Evolutionary conservation across 192 early-diverging fungal species (phyloP), one percentile per base, ranked within the genome.

Genomic region (Gonapodya prolifera): DNA sequence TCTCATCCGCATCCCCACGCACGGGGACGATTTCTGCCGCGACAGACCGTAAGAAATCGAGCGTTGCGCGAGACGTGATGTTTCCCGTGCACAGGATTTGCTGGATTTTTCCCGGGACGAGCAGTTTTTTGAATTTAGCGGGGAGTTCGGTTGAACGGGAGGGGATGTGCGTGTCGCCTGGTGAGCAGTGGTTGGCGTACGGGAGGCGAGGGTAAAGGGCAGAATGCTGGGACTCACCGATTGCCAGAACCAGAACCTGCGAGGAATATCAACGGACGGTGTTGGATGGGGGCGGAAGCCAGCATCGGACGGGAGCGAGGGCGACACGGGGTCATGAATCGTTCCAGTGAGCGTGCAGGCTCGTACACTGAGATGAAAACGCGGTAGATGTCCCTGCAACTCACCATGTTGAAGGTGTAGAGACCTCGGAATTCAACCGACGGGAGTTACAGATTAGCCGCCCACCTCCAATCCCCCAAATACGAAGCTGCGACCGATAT

Each of bases 161-260:
- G 35, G 97, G 97, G 84, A 99, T 94, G 87, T 98, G 94, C 77
- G 97, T 87, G 83, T 99, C 96, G 76, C 96, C 96, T 80, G 98
- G 91, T 73, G 89, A 92, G 31, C 98, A 88, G 45, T 8, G 45
- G 45, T 61, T 8, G 23, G 45, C 8, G 23, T 23, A 23, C 8
- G 45, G 45, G 45, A 61, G 45, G 8, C 45, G 45, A 23, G 8
- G 8, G 45, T 8, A 23, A 61, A 8, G 23, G 23, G 8, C 45
- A 61, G 8, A 23, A 8, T 8, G 45, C 45, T 61, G 45, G 23
- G 23, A 23, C 45, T 61, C 45, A 61, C 45, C 45, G 45, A 61
- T 61, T 23, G 45, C 45, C 23, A 61, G 45, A 16, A 61, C 45
- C 8, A 61, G 45, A 61, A 61, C 45, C 45, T 61, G 45, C n/a